phyloP scores from a whole-genome alignment of 768 basidiomycete species.

The Cystobasidiopsis lactophilus region DNA sequence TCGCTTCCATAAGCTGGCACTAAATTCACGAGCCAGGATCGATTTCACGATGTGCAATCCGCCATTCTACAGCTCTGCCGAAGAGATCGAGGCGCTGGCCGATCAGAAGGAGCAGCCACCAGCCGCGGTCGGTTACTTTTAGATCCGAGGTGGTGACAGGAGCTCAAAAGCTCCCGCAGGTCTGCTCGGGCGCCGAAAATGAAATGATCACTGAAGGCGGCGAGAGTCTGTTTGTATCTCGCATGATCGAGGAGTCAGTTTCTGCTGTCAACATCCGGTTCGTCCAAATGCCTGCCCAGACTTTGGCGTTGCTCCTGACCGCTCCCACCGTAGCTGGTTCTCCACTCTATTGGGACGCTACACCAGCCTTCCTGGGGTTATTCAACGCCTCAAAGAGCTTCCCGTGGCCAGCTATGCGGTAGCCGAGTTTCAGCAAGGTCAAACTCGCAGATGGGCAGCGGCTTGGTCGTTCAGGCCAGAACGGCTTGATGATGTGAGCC shows the following conservation, averaged over 20 bases:
- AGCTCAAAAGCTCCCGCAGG: constrained; percentile 28
- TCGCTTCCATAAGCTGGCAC: too few relatives aligned
- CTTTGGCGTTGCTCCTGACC: too few relatives aligned
- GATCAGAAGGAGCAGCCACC: constrained; percentile 44
- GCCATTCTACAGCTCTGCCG: constrained; percentile 62
- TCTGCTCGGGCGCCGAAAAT: constrained; percentile 60
- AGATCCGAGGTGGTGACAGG: background rate
- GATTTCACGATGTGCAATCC: constrained; percentile 90
- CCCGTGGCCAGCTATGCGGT: constrained; percentile 51
- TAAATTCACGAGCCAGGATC: constrained; percentile 26
- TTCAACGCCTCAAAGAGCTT: constrained; percentile 33
- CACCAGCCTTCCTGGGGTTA: constrained; percentile 44
- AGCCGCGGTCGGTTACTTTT: constrained; percentile 36
- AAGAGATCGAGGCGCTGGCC: constrained; percentile 42
- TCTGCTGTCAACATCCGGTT: constrained; percentile 40
- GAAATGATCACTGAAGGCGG: constrained; percentile 85
- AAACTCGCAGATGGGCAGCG: constrained; percentile 76
- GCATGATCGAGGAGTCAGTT: constrained; percentile 47
- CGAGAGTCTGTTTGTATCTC: constrained; percentile 50
- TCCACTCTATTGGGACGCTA: constrained; percentile 80
- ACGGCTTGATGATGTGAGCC: constrained; percentile 56
- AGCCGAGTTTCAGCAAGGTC: constrained; percentile 61
- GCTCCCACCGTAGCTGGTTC: constrained; percentile 60
- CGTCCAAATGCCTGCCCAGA: constrained; percentile 12
- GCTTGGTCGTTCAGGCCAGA: constrained; percentile 54